phyloP scores from a whole-genome alignment of 805 yeast species.

The Saccharomycopsis malanga region DNA sequence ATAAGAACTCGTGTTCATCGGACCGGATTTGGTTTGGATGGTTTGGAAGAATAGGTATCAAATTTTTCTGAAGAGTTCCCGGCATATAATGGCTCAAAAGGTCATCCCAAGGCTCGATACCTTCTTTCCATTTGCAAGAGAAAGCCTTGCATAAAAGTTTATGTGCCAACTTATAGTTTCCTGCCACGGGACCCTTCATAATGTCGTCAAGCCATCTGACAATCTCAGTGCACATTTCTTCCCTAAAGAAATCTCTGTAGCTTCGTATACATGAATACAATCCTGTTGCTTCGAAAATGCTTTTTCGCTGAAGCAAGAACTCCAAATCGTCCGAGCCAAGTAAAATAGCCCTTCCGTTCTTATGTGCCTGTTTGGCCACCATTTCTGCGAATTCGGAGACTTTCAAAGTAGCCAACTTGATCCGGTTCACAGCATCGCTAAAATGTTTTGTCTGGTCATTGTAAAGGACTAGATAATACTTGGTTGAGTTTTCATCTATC shows the following conservation, averaged over 20 bases:
- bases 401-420: slow-evolving; percentile 57
- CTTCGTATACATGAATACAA: slow-evolving; percentile 59
- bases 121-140: slow-evolving; percentile 54
- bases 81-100: slow-evolving; percentile 5
- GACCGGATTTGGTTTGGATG: not conserved
- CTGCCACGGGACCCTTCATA: slow-evolving; percentile 45
- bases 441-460: slow-evolving; percentile 76
- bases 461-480: slow-evolving; percentile 55
- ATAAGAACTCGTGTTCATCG: not conserved
- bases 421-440: slow-evolving; percentile 62
- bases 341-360: slow-evolving; percentile 63
- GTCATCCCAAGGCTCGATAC: slow-evolving; percentile 26
- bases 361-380: slow-evolving; percentile 59
- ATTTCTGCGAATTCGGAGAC: slow-evolving; percentile 59
- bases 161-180: slow-evolving; percentile 40
- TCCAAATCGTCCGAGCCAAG: slow-evolving; percentile 47
- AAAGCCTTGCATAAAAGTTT: slow-evolving; percentile 51
- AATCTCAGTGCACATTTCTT: slow-evolving; percentile 72
- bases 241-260: slow-evolving; percentile 64
- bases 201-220: slow-evolving; percentile 59
- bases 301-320: slow-evolving; percentile 46
- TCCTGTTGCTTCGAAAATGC: slow-evolving; percentile 52
- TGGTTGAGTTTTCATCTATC: slow-evolving; percentile 37
- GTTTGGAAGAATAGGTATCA: slow-evolving; percentile 13
- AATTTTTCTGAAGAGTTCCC: slow-evolving; percentile 8